These are phyloP conservation scores for Suillus brevipes DNA, from an alignment of 768 basidiomycete species.

Conservation along the genomic window DNA sequence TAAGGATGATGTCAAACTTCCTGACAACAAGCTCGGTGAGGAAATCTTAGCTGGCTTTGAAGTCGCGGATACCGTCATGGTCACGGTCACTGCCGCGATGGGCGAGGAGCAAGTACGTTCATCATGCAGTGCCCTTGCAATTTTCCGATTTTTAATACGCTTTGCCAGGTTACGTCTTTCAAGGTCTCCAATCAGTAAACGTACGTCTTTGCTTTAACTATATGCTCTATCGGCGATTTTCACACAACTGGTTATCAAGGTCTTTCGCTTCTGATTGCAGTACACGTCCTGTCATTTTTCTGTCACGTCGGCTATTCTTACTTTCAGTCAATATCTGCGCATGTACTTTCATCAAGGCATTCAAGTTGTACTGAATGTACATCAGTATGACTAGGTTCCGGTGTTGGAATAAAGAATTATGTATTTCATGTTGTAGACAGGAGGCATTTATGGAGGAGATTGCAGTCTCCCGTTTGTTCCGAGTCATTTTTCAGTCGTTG, in stretches of 20 bases:
- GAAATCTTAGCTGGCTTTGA: constrained; percentile 74
- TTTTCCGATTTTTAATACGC: not conserved
- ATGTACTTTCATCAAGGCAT: constrained; percentile 8
- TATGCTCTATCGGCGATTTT: not conserved
- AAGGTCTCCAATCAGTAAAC: constrained; percentile 1
- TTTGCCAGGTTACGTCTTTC: constrained; percentile 2
- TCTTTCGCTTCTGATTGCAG: constrained; percentile 7
- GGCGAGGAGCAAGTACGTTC: constrained; percentile 71
- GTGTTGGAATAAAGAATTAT: constrained; percentile 8
- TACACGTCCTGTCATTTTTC: constrained; percentile 10
- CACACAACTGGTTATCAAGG: not conserved
- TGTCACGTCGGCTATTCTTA: constrained; percentile 6
- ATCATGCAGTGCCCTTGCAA: constrained; percentile 19
- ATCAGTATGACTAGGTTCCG: constrained; percentile 4
- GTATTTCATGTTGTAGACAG: constrained; percentile 8
- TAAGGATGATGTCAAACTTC: constrained; percentile 95
- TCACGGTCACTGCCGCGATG: constrained; percentile 90
- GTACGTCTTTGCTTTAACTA: not conserved
- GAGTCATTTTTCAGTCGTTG: not conserved
- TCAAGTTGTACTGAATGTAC: constrained; percentile 1
- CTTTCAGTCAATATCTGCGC: constrained; percentile 6
- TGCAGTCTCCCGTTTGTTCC: not conserved
- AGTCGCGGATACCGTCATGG: constrained; percentile 81
- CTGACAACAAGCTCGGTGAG: constrained; percentile 79
- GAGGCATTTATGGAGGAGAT: constrained; percentile 3